These are phyloP conservation scores for Sutorius australiensis DNA, from an alignment of 768 basidiomycete genomes.

Conservation along the genomic window DNA sequence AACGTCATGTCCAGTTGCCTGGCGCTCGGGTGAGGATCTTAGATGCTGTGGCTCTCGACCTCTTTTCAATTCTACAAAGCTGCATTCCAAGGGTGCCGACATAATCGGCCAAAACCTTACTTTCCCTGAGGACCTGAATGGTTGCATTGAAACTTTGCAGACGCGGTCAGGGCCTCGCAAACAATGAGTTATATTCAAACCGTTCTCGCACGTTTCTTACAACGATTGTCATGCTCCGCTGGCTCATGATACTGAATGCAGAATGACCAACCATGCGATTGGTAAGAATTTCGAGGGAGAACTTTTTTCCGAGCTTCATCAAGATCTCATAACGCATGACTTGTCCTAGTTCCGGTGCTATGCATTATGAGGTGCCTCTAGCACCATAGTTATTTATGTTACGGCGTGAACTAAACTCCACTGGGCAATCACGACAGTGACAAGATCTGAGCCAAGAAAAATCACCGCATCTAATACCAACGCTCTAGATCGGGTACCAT, in stretches of 20 bases:
- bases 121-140: constrained; percentile 8
- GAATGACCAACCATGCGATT: too few species aligned
- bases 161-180: not conserved
- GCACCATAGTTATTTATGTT: not conserved
- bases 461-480: not conserved
- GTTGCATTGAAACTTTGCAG: not conserved
- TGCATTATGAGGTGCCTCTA: not conserved
- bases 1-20: not conserved
- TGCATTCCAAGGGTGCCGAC: not conserved
- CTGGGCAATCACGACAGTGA: constrained; percentile 3
- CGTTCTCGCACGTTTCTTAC: not conserved
- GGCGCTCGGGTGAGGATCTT: not conserved
- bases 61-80: not conserved
- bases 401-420: constrained; percentile 6
- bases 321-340: not conserved
- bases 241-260: not conserved
- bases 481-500: constrained; percentile 6
- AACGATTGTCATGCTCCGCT: not conserved
- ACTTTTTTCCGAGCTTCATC: not conserved
- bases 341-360: not conserved
- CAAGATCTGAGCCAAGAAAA: constrained; percentile 1
- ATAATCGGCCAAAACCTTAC: constrained; percentile 2
- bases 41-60: not conserved
- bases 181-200: not conserved
- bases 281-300: not conserved